Evolutionary conservation across 306 rosid genomes (phyloP).

Genomic region (Cucumis hystrix): DNA sequence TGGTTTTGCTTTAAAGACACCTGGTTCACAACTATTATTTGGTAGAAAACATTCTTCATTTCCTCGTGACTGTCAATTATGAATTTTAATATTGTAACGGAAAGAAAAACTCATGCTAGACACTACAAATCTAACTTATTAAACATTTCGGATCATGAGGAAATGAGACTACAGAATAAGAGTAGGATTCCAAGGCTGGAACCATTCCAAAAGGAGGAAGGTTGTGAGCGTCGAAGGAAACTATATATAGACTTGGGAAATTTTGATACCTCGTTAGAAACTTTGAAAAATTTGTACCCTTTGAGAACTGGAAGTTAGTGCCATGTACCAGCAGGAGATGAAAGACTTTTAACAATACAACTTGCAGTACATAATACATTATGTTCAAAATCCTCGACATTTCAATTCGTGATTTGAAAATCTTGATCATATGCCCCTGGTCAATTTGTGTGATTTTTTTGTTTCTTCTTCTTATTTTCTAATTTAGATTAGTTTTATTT

Average conservation of each 20-base stretch:
- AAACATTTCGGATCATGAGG: neutral
- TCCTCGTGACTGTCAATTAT: neutral
- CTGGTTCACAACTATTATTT: neutral
- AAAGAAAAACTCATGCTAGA: neutral
- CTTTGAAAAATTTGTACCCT: neutral
- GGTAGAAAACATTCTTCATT: neutral
- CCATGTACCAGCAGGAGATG: neutral
- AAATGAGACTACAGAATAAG: neutral
- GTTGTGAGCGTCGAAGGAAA: neutral
- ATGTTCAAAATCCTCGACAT: neutral
- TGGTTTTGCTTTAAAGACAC: neutral
- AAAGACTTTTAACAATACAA: neutral
- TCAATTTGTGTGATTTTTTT: neutral
- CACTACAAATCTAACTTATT: neutral
- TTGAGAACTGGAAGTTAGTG: neutral
- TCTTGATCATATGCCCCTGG: neutral
- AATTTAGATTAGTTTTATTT: too few species aligned
- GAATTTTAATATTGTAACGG: neutral
- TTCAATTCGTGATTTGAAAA: neutral
- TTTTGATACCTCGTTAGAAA: neutral
- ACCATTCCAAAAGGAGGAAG: neutral
- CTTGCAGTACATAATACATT: neutral
- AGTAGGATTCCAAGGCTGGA: neutral
- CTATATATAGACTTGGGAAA: neutral
- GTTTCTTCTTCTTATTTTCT: neutral